Evolutionary conservation across 2,329 filamentous ascomycete genomes (phyloP).

Genomic region (Aspergillus fijiensis): DNA sequence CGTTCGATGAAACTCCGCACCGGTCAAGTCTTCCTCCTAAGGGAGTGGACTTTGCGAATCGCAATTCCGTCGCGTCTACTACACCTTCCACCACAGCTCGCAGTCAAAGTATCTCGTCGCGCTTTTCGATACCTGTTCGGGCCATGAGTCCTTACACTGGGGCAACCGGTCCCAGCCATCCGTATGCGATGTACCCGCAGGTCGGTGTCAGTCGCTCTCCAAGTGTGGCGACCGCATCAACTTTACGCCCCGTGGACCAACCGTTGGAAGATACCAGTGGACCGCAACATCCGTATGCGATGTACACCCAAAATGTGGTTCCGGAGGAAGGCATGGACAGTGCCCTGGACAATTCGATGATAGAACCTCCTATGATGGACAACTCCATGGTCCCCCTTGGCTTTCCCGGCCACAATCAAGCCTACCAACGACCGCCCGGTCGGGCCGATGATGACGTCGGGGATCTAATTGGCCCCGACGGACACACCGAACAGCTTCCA

Average conservation of each 20-base stretch:
- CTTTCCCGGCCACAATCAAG: conserved; percentile 66
- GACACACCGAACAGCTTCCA: conserved; percentile 85
- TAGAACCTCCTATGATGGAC: conserved; percentile 25
- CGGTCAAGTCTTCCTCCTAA: conserved; percentile 40
- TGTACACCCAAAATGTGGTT: conserved; percentile 80
- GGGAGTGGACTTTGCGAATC: conserved; percentile 29
- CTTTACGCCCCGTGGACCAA: conserved; percentile 58
- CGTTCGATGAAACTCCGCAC: conserved; percentile 31
- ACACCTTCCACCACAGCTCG: conserved; percentile 37
- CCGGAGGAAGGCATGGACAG: conserved; percentile 54
- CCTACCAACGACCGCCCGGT: conserved; percentile 71
- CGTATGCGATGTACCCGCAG: conserved; percentile 82
- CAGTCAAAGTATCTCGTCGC: conserved; percentile 47
- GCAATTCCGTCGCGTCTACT: conserved; percentile 35
- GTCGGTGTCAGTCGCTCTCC: conserved; percentile 57
- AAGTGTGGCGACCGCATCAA: conserved; percentile 72
- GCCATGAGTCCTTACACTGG: conserved; percentile 67
- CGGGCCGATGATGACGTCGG: conserved; percentile 72
- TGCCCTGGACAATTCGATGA: conserved; percentile 25
- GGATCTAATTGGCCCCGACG: conserved; percentile 82
- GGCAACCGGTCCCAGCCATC: conserved; percentile 73
- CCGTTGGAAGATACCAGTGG: conserved; percentile 62
- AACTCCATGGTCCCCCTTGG: conserved; percentile 63
- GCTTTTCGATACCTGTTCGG: conserved; percentile 45
- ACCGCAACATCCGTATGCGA: conserved; percentile 79